phyloP scores from a whole-genome alignment of 345 rosid genomes.

The Salix purpurea region DNA sequence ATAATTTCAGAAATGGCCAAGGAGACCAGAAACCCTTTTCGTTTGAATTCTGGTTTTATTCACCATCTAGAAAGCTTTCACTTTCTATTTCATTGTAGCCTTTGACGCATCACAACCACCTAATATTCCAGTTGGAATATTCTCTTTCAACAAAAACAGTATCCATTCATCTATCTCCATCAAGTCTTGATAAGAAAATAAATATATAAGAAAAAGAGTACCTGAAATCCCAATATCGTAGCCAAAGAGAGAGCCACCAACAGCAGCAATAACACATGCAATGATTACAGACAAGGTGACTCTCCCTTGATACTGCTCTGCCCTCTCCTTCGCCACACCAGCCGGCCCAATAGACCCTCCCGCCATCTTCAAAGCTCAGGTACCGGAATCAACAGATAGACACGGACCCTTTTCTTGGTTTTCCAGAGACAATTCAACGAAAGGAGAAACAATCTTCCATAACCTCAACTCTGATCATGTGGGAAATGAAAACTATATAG shows the following conservation, averaged over 20 bases:
- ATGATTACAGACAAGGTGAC: slow-evolving; percentile 63
- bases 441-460: background rate
- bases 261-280: slow-evolving; percentile 68
- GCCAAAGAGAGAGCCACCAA: slow-evolving; percentile 86
- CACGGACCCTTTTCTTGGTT: background rate
- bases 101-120: background rate
- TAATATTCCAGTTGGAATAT: slow-evolving; percentile 1
- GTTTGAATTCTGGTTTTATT: background rate
- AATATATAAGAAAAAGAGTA: background rate
- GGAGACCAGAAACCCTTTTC: background rate
- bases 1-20: background rate
- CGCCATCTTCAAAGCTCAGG: slow-evolving; percentile 47
- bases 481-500: background rate
- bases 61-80: background rate
- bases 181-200: too few relatives aligned
- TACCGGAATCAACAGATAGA: background rate
- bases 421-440: background rate
- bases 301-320: slow-evolving; percentile 67
- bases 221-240: slow-evolving; percentile 96
- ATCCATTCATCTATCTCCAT: background rate
- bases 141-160: background rate
- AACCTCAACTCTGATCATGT: background rate
- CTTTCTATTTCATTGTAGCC: background rate
- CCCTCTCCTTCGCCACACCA: slow-evolving; percentile 85
- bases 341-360: slow-evolving; percentile 71